phyloP scores from a whole-genome alignment of 225 moss, liverwort and hornwort species.

The Physcomitrium patens region DNA sequence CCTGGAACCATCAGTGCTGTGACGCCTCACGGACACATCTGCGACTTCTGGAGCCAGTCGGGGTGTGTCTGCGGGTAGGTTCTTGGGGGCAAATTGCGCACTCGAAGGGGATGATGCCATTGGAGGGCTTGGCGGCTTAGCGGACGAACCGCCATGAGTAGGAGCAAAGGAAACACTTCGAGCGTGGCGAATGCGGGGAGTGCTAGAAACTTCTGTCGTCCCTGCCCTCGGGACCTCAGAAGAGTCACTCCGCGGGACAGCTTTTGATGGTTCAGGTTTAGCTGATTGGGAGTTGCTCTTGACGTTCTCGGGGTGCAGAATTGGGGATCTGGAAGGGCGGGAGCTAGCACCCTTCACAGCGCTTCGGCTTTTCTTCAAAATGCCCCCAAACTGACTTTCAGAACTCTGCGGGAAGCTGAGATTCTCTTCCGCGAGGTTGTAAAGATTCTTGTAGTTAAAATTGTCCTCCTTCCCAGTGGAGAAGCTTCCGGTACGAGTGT shows the following conservation, averaged over 20 bases:
- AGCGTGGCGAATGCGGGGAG: conserved; percentile 46
- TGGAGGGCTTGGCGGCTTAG: conserved; percentile 21
- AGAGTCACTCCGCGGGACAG: conserved; percentile 17
- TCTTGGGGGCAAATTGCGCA: conserved; percentile 1
- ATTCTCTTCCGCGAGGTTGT: conserved; percentile 44
- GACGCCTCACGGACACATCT: not conserved
- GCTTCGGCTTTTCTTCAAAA: not conserved
- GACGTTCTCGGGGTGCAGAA: conserved; percentile 3
- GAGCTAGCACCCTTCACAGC: not conserved
- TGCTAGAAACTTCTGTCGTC: conserved; percentile 19
- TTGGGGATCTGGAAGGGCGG: conserved; percentile 29
- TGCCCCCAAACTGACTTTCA: not conserved
- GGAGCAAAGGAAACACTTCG: conserved; percentile 57
- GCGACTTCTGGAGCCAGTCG: conserved; percentile 12
- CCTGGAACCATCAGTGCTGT: not conserved
- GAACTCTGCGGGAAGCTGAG: not conserved
- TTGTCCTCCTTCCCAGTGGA: conserved; percentile 53
- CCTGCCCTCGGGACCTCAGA: conserved; percentile 28
- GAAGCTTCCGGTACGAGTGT: conserved; percentile 60
- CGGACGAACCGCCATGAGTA: conserved; percentile 34
- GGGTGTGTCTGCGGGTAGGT: conserved; percentile 15
- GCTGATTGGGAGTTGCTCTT: not conserved
- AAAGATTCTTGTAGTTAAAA: conserved; percentile 33
- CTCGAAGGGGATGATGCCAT: not conserved
- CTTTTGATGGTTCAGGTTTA: conserved; percentile 20